Conservation (phyloP, 2,329 filamentous ascomycete species). For the Akanthomyces dipterigenus region DNA sequence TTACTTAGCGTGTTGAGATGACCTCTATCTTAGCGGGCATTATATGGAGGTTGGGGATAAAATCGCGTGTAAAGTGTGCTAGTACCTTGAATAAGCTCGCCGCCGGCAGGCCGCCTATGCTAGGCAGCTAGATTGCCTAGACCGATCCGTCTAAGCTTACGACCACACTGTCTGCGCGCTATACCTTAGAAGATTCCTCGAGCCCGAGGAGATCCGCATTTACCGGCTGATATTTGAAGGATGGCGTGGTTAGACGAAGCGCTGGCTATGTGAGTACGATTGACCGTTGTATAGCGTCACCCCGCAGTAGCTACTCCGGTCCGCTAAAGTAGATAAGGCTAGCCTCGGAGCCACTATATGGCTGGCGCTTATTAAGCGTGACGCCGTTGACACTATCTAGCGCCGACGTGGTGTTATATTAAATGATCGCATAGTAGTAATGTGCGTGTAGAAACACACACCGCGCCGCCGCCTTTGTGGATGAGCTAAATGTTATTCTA, state of each 20-base stretch:
- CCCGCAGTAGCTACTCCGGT: background rate
- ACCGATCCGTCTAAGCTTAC: background rate
- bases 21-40: background rate
- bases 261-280: background rate
- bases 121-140: background rate
- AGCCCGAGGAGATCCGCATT: background rate
- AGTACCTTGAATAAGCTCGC: too few species aligned
- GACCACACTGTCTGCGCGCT: background rate
- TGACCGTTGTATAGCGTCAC: background rate
- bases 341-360: background rate
- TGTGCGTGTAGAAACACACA: background rate
- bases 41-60: background rate
- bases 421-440: background rate
- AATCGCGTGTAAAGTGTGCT: background rate
- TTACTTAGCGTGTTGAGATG: background rate
- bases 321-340: background rate
- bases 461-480: background rate
- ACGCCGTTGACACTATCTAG: background rate
- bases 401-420: background rate
- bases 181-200: background rate
- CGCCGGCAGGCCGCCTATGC: background rate
- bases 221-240: background rate
- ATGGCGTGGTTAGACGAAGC: background rate
- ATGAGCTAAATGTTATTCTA: background rate
- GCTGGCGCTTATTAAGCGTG: background rate